Evolutionary conservation across 352 stramenopile genomes (phyloP).

Genomic region (Heterotrichella gracilis): DNA sequence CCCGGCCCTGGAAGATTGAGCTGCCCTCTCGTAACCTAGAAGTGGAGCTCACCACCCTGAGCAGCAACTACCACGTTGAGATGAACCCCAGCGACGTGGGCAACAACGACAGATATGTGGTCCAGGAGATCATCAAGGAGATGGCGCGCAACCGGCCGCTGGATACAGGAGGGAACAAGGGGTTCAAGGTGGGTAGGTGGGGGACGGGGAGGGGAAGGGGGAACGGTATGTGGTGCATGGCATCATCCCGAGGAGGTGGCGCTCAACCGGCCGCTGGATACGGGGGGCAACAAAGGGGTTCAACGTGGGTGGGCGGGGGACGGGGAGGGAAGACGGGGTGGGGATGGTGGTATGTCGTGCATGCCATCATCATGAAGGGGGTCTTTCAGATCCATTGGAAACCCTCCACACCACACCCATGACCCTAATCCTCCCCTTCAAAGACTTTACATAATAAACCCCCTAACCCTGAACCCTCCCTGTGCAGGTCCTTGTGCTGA

Average conservation of each 20-base stretch:
- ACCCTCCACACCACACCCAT: background rate
- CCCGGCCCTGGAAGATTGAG: conserved; percentile 66
- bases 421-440: background rate
- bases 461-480: conserved; percentile 16
- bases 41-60: conserved; percentile 84
- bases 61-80: conserved; percentile 92
- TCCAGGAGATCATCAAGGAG: conserved; percentile 97
- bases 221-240: background rate
- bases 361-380: too few relatives aligned
- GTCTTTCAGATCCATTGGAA: conserved; percentile 15
- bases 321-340: background rate
- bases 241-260: background rate
- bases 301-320: background rate
- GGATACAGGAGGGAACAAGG: conserved; percentile 32
- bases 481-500: conserved; percentile 70
- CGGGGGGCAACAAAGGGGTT: background rate
- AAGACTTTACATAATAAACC: background rate
- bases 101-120: conserved; percentile 68
- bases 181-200: conserved; percentile 28
- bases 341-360: too few relatives aligned
- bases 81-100: conserved; percentile 84
- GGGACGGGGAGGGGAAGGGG: background rate
- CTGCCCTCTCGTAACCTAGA: conserved; percentile 50
- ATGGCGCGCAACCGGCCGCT: conserved; percentile 60
- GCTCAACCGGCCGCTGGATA: conserved; percentile 4